These are phyloP conservation scores for Ogataea siamensis DNA, from an alignment of 805 yeast genomes.

Conservation along the genomic window DNA sequence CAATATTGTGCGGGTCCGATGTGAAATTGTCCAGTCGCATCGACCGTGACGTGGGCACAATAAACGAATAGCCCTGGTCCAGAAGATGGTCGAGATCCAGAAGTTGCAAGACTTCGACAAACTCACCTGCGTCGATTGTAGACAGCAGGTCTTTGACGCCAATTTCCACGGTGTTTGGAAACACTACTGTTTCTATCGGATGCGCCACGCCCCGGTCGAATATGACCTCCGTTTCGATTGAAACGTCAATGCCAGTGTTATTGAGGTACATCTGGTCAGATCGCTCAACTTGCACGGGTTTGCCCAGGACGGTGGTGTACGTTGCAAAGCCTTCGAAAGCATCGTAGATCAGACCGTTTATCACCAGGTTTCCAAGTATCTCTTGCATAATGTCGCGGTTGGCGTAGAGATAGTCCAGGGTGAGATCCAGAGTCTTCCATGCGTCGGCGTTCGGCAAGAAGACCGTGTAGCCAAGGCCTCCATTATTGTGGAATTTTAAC, in stretches of 20 bases:
- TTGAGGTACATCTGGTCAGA: conserved; percentile 14
- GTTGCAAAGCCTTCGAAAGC: conserved; percentile 42
- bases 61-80: conserved; percentile 51
- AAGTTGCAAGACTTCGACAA: conserved; percentile 43
- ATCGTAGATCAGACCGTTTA: conserved; percentile 66
- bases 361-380: conserved; percentile 55
- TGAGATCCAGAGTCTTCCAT: conserved; percentile 65
- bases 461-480: conserved; percentile 62
- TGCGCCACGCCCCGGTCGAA: conserved; percentile 87
- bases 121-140: conserved; percentile 50
- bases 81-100: conserved; percentile 45
- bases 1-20: conserved; percentile 34
- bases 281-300: conserved; percentile 6
- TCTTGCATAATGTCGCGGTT: conserved; percentile 50
- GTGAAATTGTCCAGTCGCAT: conserved; percentile 51
- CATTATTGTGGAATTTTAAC: conserved; percentile 47
- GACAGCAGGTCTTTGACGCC: conserved; percentile 53
- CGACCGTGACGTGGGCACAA: conserved; percentile 67
- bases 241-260: conserved; percentile 33
- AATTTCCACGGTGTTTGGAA: conserved; percentile 58
- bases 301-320: conserved; percentile 21
- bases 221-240: conserved; percentile 59
- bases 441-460: conserved; percentile 75
- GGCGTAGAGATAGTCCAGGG: conserved; percentile 53
- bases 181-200: conserved; percentile 51